These are phyloP conservation scores for Eutrema yunnanense DNA, from an alignment of 345 rosid species.

Conservation along the genomic window DNA sequence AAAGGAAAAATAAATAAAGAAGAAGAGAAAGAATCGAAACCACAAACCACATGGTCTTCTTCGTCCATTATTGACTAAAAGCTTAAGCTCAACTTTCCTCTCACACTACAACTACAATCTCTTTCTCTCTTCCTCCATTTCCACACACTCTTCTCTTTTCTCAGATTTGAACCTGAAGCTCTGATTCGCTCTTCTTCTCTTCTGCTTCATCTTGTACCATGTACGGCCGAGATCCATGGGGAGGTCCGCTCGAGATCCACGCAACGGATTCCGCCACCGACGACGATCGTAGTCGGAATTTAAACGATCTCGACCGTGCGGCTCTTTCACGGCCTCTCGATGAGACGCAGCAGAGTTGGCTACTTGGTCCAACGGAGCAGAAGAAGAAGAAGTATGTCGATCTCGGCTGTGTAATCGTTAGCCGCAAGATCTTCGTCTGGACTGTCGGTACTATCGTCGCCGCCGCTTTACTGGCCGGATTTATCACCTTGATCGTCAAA, in stretches of 20 bases:
- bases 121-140: background rate
- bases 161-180: conserved; percentile 15
- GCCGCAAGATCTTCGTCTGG: conserved; percentile 96
- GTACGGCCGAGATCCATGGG: conserved; percentile 99
- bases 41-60: background rate
- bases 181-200: background rate
- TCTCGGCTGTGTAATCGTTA: conserved; percentile 91
- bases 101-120: background rate
- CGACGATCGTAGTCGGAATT: conserved; percentile 86
- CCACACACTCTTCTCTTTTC: background rate
- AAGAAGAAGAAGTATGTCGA: conserved; percentile 97
- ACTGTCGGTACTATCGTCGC: conserved; percentile 63
- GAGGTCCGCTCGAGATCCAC: conserved; percentile 93
- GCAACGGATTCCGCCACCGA: conserved; percentile 93
- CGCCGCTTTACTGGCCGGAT: conserved; percentile 59
- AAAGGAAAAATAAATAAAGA: background rate
- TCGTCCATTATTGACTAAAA: conserved; percentile 3
- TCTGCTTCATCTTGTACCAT: conserved; percentile 26
- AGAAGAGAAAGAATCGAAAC: background rate
- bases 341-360: conserved; percentile 99
- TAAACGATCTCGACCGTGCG: conserved; percentile 77
- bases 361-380: conserved; percentile 84
- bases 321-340: conserved; percentile 80
- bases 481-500: conserved; percentile 74
- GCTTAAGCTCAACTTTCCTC: background rate